phyloP scores from a whole-genome alignment of 352 stramenopile species.

The Phytophthora pluvialis region DNA sequence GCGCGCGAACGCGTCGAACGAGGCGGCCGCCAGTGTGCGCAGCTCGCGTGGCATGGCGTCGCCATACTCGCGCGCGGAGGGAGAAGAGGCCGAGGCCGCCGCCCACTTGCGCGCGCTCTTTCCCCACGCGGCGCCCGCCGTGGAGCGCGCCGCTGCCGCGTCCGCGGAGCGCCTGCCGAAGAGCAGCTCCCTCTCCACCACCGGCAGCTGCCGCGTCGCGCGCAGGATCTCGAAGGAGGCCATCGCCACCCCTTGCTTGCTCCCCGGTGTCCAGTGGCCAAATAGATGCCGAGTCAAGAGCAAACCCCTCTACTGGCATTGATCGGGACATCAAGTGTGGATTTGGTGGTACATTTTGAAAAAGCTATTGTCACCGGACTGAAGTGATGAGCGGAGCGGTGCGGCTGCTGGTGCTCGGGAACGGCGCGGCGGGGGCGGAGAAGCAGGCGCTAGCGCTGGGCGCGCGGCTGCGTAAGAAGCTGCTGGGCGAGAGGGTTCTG shows the following conservation, averaged over 20 bases:
- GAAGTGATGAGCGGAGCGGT: slow-evolving; percentile 1
- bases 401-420: slow-evolving; percentile 69
- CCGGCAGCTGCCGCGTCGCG: slow-evolving; percentile 45
- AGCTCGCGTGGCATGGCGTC: slow-evolving; percentile 63
- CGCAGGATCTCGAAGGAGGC: slow-evolving; percentile 53
- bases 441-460: slow-evolving; percentile 76
- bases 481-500: not conserved
- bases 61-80: slow-evolving; percentile 13
- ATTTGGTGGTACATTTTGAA: not conserved
- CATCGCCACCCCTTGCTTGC: slow-evolving; percentile 17
- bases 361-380: slow-evolving; percentile 10
- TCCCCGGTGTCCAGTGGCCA: slow-evolving; percentile 13
- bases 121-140: slow-evolving; percentile 56
- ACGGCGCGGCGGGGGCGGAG: slow-evolving; percentile 74
- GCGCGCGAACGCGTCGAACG: slow-evolving; percentile 64
- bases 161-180: slow-evolving; percentile 29
- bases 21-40: slow-evolving; percentile 59
- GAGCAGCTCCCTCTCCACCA: slow-evolving; percentile 42
- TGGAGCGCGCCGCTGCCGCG: slow-evolving; percentile 26
- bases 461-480: slow-evolving; percentile 36
- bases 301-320: too few species aligned
- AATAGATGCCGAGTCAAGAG: not conserved
- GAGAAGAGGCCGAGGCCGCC: slow-evolving; percentile 9
- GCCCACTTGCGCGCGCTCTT: slow-evolving; percentile 56
- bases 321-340: slow-evolving; percentile 1